Base-by-base conservation (phyloP, 2,329 filamentous ascomycete species). In the Sporothrix protearum region DNA sequence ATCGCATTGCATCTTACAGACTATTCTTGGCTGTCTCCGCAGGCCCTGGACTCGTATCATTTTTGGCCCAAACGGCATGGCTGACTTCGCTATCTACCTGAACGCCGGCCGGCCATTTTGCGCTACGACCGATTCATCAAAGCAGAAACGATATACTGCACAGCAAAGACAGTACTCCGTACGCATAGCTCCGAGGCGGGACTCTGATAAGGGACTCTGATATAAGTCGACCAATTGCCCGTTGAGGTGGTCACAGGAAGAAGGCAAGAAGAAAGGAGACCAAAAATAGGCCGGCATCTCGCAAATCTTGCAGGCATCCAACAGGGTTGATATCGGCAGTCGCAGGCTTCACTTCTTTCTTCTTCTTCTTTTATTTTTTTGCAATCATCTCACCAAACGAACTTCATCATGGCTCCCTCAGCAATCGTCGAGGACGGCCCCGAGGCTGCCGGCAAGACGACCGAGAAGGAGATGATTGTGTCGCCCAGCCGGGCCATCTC, bases 401-500 rank as follows among this genome's bases (percentile, higher is more conserved):
- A n/a, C n/a, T n/a, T 14, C 57, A 72, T 39, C 16, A 78, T 78
- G 77, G 76, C 77, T 1, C 76, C 77, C 3, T 73, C 76, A 2
- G 75, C 75, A 30, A 71, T 73, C 0, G 55, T 69, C 64, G 72
- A 74, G 3, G 53, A 63, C 36, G 51, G 33, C 53, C 47, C 64
- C 10, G 22, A 69, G n/a, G 28, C 49, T 22, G 33, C 59, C 49
- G 71, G 61, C 68, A 71, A 68, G 42, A 51, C 66, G 19, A 25
- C 45, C 36, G 51, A 68, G 55, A 71, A 69, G 39, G 72, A 71
- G 16, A 71, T 66, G 19, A 69, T 76, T 70, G 39, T 74, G 67
- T 77, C 77, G 1, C 77, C 77, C 2, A 71, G 76, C 19, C 72
- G 75, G 59, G 77, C 77, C 61, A 78, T 78, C 33, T 78, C 77